Base-by-base conservation (phyloP, 83 land plant species). In the Picea engelmannii region DNA sequence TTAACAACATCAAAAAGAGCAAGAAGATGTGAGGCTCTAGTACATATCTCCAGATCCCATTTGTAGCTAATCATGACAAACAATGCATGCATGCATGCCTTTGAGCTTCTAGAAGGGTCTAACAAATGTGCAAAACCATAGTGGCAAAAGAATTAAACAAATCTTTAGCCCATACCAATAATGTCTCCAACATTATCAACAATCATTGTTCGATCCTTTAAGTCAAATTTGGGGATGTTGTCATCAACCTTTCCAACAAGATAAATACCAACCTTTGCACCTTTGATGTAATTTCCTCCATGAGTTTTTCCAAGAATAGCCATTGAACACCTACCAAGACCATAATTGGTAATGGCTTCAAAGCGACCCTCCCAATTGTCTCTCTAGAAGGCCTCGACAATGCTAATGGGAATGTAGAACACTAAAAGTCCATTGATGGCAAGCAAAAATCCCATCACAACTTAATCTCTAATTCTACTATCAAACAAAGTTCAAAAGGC, bases 231-330 rank as follows among this genome's bases (percentile, higher is more conserved):
- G 12, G 95, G 95, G 79, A 94, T 96, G 86, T 89, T 86, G 82
- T 89, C 85, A 82, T 96, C 98, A 69, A 96, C 91, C 76, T 96
- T 96, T 0, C 98, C 98, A 16, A 96, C 98, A 52, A 96, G 95
- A 84, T 96, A 97, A 24, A 95, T 97, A 76, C 97, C 98, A 79
- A 96, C 98, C 87, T 96, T 97, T 23, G 97, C 95, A 82, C 95
- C 97, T 84, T 95, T 95, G 10, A 96, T 95, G 86, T 95, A 95
- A 59, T 93, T 95, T n/a, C 98, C 98, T 47, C 97, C 98, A 67
- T 92, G 97, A 42, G 94, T 95, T 89, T 95, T 87, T 6, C 97
- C 98, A 81, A 94, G 94, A 6, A 96, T 86, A 65, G 98, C 98
- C 84, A 96, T 94, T 31, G 97, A 92, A 6, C 97, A 96, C 1